phyloP scores from a whole-genome alignment of 345 rosid species.

The Sisymbrium altissimum region DNA sequence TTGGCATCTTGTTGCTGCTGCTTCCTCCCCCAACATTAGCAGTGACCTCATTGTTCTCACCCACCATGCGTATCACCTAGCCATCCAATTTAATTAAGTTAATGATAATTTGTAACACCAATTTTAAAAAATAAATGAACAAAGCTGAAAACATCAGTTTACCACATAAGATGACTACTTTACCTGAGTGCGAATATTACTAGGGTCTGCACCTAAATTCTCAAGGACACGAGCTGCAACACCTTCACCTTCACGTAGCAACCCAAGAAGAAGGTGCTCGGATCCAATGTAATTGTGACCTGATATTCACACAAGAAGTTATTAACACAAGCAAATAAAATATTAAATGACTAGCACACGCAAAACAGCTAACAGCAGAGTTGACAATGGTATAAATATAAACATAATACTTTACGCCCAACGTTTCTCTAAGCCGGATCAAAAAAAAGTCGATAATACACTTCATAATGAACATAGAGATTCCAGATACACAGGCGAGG shows the following conservation, averaged over 20 bases:
- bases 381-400: neutral
- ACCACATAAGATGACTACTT: conserved; percentile 12
- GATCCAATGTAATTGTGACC: conserved; percentile 99
- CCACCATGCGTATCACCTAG: conserved; percentile 98
- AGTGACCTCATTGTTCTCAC: conserved; percentile 85
- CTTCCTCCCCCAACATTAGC: conserved; percentile 82
- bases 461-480: neutral
- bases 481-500: neutral
- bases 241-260: conserved; percentile 99
- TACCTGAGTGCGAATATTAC: conserved; percentile 97
- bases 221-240: conserved; percentile 99
- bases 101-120: neutral
- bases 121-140: neutral
- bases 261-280: conserved; percentile 97
- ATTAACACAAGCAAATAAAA: neutral
- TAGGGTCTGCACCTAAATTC: conserved; percentile 94
- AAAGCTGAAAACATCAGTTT: neutral
- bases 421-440: neutral
- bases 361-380: conserved; percentile 1
- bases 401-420: neutral
- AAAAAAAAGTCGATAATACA: neutral
- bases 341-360: neutral
- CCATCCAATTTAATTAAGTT: conserved; percentile 22
- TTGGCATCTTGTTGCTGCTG: conserved; percentile 90
- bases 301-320: conserved; percentile 34